phyloP scores from a whole-genome alignment of 495 filamentous ascomycete species.

The Tuber microsphaerosporum region DNA sequence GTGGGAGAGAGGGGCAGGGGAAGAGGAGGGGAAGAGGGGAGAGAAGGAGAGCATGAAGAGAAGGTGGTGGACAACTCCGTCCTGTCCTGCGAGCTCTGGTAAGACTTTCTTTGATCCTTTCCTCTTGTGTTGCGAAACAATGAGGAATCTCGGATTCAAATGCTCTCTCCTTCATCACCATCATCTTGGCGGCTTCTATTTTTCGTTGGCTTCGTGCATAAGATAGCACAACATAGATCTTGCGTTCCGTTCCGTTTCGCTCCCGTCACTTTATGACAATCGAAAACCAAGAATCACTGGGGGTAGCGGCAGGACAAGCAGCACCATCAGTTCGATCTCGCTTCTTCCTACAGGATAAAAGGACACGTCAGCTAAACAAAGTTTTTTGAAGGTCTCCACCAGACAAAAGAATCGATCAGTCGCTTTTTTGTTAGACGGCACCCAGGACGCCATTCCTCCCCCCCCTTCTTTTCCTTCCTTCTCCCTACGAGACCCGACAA shows the following conservation, averaged over 20 bases:
- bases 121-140: neutral
- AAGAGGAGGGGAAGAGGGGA: neutral
- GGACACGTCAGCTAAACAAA: constrained; percentile 4
- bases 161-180: neutral
- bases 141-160: neutral
- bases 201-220: neutral
- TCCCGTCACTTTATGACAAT: constrained; percentile 4
- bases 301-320: neutral
- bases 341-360: neutral
- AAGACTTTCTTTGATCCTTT: neutral
- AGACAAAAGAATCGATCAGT: neutral
- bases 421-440: neutral
- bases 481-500: neutral
- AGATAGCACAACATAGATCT: constrained; percentile 4
- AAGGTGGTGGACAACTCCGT: neutral
- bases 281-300: neutral
- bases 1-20: neutral
- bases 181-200: neutral
- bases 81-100: neutral
- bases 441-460: neutral
- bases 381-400: neutral
- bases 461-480: neutral
- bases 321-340: neutral
- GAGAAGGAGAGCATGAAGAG: neutral
- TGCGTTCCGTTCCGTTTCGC: neutral